Percentiles rank a stretch among this genome's conserved stretches.
Conservation (phyloP, 169 alveolate species). For the Cryptosporidium canis region DNA sequence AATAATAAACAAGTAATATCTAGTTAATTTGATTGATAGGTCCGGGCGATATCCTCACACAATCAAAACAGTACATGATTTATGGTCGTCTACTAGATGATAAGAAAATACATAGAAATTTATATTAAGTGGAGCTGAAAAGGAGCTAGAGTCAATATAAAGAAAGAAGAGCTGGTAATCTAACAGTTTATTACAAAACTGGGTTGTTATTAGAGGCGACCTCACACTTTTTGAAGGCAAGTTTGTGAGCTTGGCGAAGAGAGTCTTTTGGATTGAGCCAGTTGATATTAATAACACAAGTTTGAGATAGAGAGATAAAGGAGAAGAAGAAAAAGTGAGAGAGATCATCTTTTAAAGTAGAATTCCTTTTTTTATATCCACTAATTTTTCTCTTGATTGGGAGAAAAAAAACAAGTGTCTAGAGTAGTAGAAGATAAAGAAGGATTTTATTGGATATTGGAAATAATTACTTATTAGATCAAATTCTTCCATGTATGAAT, state of each 20-base stretch:
- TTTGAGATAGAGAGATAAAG: neutral
- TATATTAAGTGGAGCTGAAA: constrained; percentile 2
- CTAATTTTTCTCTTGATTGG: neutral
- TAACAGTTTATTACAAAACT: neutral
- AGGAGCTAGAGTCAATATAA: neutral
- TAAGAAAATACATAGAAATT: neutral
- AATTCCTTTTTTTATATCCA: neutral
- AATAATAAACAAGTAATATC: constrained; percentile 3
- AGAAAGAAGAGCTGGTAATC: neutral
- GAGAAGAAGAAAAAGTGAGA: neutral
- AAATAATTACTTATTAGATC: neutral
- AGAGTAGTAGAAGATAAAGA: neutral
- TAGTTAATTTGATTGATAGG: neutral
- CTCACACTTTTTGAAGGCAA: neutral
- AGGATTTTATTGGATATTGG: neutral
- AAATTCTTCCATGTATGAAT: neutral
- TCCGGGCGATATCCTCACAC: constrained; percentile 19
- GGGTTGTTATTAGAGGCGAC: neutral
- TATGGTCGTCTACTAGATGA: constrained; percentile 37
- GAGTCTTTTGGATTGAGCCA: neutral
- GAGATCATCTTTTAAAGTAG: too few species aligned
- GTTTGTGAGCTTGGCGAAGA: neutral
- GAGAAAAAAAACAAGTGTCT: neutral
- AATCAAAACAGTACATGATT: constrained; percentile 37
- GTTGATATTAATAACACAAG: neutral